phyloP scores from a whole-genome alignment of 2,329 filamentous ascomycete species.

The Periconia sp. region DNA sequence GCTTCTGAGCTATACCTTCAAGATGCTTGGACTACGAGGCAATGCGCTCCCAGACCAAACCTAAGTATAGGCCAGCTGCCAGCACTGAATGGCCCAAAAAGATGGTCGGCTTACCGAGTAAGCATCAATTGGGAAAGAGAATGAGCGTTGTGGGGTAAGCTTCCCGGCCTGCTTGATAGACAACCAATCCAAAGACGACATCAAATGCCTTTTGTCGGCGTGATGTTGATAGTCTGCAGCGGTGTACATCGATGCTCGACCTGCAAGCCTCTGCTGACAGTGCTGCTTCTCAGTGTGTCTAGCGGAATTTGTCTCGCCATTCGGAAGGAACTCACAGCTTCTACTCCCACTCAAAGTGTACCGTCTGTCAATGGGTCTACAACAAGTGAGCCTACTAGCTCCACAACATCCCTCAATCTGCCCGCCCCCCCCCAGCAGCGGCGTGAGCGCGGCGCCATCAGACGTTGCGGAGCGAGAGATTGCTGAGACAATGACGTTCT shows the following conservation, averaged over 20 bases:
- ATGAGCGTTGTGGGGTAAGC: not conserved
- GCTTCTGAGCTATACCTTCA: no score
- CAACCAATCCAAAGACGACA: not conserved
- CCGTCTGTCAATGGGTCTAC: slow-evolving; percentile 13
- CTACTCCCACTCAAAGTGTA: slow-evolving; percentile 11
- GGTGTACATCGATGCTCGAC: slow-evolving; percentile 22
- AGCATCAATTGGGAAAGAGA: not conserved
- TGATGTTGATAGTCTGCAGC: slow-evolving; percentile 27
- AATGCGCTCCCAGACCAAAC: no score
- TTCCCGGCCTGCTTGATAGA: not conserved
- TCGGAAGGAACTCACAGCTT: slow-evolving; percentile 79
- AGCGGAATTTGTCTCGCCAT: slow-evolving; percentile 71
- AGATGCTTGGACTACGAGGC: no score
- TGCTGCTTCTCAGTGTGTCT: not conserved
- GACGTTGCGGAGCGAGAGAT: slow-evolving; percentile 1
- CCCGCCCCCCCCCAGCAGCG: slow-evolving; percentile 4
- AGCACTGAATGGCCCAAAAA: no score
- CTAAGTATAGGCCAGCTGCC: no score
- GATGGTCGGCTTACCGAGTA: no score
- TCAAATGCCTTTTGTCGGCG: slow-evolving; percentile 3
- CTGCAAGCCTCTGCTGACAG: slow-evolving; percentile 1
- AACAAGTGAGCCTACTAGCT: slow-evolving; percentile 9
- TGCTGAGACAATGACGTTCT: no score
- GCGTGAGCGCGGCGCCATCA: slow-evolving; percentile 9
- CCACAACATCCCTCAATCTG: slow-evolving; percentile 6